phyloP scores from a whole-genome alignment of 75 land plant species.

The Pinus albicaulis region DNA sequence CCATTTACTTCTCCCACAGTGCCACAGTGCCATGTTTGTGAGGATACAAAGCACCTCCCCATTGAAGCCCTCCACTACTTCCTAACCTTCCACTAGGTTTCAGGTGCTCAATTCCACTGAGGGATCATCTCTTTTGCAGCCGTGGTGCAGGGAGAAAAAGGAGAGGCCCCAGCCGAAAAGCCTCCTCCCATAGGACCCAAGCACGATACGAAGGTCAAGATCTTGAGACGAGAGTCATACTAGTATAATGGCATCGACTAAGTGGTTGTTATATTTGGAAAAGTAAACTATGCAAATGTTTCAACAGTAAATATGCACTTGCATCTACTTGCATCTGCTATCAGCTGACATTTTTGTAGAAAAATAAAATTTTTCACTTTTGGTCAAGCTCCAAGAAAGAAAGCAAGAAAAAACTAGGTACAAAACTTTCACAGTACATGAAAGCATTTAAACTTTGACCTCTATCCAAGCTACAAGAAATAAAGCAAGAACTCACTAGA shows the following conservation, averaged over 20 bases:
- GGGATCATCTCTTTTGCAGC: conserved; percentile 14
- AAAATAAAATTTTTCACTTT: too few species aligned
- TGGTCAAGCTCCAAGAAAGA: too few species aligned
- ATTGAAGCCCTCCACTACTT: conserved; percentile 12
- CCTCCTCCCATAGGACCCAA: conserved; percentile 85
- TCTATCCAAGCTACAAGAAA: too few species aligned
- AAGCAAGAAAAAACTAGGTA: too few species aligned
- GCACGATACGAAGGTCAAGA: conserved; percentile 81
- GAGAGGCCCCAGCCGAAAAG: conserved; percentile 23
- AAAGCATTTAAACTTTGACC: too few species aligned
- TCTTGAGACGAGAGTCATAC: conserved; percentile 83
- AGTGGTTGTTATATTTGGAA: too few species aligned
- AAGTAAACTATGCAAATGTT: too few species aligned
- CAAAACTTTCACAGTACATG: too few species aligned
- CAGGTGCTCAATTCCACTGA: not conserved
- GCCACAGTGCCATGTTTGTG: not conserved
- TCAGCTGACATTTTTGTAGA: too few species aligned
- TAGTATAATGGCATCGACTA: conserved; percentile 82
- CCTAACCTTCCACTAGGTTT: not conserved
- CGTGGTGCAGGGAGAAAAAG: conserved; percentile 21
- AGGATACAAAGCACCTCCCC: conserved; percentile 17
- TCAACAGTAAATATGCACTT: too few species aligned
- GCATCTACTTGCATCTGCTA: too few species aligned
- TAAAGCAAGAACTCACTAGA: too few species aligned
- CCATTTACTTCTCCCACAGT: not conserved